These are phyloP conservation scores for Wakefieldia striispora DNA, from an alignment of 768 basidiomycete genomes.

Conservation along the genomic window DNA sequence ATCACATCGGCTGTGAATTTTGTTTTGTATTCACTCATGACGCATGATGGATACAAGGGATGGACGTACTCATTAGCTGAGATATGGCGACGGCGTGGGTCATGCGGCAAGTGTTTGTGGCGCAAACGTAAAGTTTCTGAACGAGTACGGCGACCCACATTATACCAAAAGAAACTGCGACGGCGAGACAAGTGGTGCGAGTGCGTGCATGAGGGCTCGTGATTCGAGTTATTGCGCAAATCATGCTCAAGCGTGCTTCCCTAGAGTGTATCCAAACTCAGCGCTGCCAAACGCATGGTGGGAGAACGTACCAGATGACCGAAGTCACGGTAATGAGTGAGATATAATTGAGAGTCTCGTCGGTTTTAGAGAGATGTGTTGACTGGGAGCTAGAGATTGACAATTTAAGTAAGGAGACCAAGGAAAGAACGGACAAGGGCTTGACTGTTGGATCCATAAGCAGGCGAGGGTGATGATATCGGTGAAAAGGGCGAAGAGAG, in stretches of 20 bases:
- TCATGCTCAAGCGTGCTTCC: conserved; percentile 20
- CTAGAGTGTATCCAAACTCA: not conserved
- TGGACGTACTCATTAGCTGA: conserved; percentile 15
- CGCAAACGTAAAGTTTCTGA: conserved; percentile 6
- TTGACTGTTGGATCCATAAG: conserved; percentile 3
- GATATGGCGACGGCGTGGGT: conserved; percentile 1
- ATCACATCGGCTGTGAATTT: conserved; percentile 16
- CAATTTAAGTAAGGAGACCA: not conserved
- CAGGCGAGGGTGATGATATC: conserved; percentile 8
- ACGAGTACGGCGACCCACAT: conserved; percentile 13
- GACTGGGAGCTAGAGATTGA: not conserved
- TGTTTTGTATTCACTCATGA: not conserved
- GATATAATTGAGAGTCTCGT: conserved; percentile 5
- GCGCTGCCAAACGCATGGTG: not conserved
- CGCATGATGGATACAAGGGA: not conserved
- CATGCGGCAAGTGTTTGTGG: not conserved
- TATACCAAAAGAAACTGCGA: conserved; percentile 8
- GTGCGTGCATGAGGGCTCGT: not conserved
- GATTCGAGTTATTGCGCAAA: conserved; percentile 8
- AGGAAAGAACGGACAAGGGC: conserved; percentile 1
- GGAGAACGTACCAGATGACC: conserved; percentile 10
- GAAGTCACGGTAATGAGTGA: not conserved
- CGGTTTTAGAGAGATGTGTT: not conserved
- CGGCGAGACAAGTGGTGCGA: not conserved
- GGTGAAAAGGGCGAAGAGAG: conserved; percentile 13